These are phyloP conservation scores for Wickerhamiella qilinensis DNA, from an alignment of 805 yeast genomes.

Conservation along the genomic window DNA sequence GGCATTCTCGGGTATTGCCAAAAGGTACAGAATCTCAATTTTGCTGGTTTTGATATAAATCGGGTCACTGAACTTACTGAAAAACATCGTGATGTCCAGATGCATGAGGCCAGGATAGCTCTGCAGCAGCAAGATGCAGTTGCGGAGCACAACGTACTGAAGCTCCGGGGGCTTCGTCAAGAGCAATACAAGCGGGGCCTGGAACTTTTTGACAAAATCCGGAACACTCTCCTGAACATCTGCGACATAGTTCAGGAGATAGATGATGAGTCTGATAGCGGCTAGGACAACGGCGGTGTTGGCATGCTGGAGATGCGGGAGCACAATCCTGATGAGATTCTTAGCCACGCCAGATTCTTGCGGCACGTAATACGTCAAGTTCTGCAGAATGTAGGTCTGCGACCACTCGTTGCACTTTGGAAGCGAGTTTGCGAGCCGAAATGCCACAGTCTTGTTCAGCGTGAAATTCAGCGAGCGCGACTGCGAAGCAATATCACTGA, in stretches of 20 bases:
- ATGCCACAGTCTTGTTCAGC: conserved; percentile 34
- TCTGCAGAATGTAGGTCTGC: conserved; percentile 47
- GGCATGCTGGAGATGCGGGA: conserved; percentile 64
- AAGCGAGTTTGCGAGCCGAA: conserved; percentile 26
- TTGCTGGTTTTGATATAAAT: conserved; percentile 81
- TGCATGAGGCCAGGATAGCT: conserved; percentile 8
- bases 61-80: conserved; percentile 73
- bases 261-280: conserved; percentile 54
- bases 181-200: conserved; percentile 43
- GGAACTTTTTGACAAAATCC: conserved; percentile 35
- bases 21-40: conserved; percentile 64
- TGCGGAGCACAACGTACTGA: conserved; percentile 68
- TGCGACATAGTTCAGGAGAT: conserved; percentile 54
- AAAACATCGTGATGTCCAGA: conserved; percentile 63
- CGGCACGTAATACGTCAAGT: conserved; percentile 58
- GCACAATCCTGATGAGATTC: conserved; percentile 41
- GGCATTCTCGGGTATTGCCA: conserved; percentile 53
- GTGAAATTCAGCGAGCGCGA: conserved; percentile 34
- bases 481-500: conserved; percentile 47
- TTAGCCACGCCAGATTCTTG: conserved; percentile 49
- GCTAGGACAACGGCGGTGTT: conserved; percentile 71
- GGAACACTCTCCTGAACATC: conserved; percentile 41
- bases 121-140: conserved; percentile 51
- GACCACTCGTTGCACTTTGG: conserved; percentile 46
- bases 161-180: conserved; percentile 66